Percentiles rank a stretch among this genome's conserved stretches.
These are phyloP conservation scores for Mercurialis annua DNA, from an alignment of 345 rosid genomes.

Conservation along the genomic window DNA sequence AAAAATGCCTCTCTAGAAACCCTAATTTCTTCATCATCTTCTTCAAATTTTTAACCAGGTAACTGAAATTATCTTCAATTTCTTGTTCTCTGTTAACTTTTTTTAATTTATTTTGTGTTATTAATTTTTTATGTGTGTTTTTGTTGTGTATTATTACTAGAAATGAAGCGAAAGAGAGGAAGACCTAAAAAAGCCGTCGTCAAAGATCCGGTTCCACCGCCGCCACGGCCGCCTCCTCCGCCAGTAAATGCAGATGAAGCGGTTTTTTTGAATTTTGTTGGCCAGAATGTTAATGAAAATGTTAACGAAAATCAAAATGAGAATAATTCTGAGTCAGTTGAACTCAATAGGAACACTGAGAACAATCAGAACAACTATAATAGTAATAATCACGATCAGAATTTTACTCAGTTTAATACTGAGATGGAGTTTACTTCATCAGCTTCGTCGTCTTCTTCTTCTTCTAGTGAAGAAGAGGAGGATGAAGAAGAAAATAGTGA, in stretches of 20 bases:
- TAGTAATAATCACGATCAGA: background rate
- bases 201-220: background rate
- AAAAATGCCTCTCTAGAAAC: background rate
- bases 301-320: background rate
- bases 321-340: background rate
- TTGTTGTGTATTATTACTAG: background rate
- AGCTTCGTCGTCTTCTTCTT: conserved; percentile 10
- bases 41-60: background rate
- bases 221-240: background rate
- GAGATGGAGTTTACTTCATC: background rate
- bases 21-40: background rate
- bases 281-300: conserved; percentile 17
- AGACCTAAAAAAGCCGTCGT: conserved; percentile 5
- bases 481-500: background rate
- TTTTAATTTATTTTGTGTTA: background rate
- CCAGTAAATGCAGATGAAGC: conserved; percentile 1
- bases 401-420: background rate
- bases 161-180: conserved; percentile 23
- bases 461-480: conserved; percentile 6
- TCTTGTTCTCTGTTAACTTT: too few relatives aligned
- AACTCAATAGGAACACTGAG: too few relatives aligned
- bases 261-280: conserved; percentile 21
- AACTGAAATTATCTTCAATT: background rate
- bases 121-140: background rate
- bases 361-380: too few relatives aligned